A percentile compares a stretch with the other conserved stretches of the same genome.
Conservation (phyloP, 2,329 filamentous ascomycete genomes). For the Cercospora nicotianae region DNA sequence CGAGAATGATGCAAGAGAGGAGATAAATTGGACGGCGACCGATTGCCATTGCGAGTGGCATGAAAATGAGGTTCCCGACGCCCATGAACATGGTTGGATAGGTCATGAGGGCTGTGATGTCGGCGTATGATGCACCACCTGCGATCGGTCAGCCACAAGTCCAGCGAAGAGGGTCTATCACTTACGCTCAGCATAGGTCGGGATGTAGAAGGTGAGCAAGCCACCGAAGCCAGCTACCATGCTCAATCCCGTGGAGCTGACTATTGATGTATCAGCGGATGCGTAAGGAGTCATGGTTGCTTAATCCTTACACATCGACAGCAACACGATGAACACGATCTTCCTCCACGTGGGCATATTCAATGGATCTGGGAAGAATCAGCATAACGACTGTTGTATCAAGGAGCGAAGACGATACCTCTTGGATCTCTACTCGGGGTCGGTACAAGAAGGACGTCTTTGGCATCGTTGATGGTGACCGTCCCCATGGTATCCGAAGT, state of each 20-base stretch:
- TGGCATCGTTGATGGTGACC: constrained; percentile 34
- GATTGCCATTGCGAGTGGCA: constrained; percentile 40
- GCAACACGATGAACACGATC: constrained; percentile 33
- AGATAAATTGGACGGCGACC: constrained; percentile 40
- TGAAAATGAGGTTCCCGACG: constrained; percentile 38
- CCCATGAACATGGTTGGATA: constrained; percentile 40
- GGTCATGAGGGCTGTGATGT: constrained; percentile 43
- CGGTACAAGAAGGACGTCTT: constrained; percentile 34
- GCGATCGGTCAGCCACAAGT: not conserved
- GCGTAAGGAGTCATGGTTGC: not conserved
- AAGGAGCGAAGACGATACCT: constrained; percentile 25
- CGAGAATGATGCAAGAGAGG: constrained; percentile 33
- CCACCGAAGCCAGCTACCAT: constrained; percentile 47
- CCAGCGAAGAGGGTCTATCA: too few species aligned
- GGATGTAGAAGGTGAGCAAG: constrained; percentile 46
- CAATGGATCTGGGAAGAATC: constrained; percentile 32
- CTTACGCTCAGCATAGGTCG: constrained; percentile 38
- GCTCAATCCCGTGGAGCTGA: constrained; percentile 43
- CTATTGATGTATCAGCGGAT: constrained; percentile 26
- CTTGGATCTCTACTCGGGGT: constrained; percentile 36
- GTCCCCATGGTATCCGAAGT: constrained; percentile 34
- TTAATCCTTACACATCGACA: constrained; percentile 32
- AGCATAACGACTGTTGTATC: not conserved
- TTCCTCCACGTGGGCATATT: constrained; percentile 37
- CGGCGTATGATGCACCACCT: constrained; percentile 41